Percentiles rank a stretch among this genome's conserved stretches.
These are phyloP conservation scores for Fraxinus albicans DNA, from an alignment of 305 asterid genomes.

Conservation along the genomic window DNA sequence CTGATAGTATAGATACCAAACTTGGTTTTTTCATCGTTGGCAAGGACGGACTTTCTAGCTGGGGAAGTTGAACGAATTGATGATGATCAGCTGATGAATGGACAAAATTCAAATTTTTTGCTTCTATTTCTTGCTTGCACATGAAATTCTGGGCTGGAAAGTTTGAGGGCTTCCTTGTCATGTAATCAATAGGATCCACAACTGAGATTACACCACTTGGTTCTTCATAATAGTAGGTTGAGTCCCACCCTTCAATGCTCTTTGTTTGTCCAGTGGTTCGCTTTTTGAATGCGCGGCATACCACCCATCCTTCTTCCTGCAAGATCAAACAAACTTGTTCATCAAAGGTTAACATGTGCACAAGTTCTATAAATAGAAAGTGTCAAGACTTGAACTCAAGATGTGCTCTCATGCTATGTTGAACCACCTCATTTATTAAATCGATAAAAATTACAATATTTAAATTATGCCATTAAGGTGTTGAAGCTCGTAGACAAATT, in stretches of 20 bases:
- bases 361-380: not conserved
- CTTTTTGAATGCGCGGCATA: slow-evolving; percentile 83
- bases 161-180: slow-evolving; percentile 29
- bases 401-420: not conserved
- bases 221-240: slow-evolving; percentile 51
- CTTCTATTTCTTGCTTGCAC: slow-evolving; percentile 51
- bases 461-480: not conserved
- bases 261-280: slow-evolving; percentile 49
- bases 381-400: not conserved
- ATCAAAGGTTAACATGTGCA: not conserved
- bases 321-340: not conserved
- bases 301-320: slow-evolving; percentile 95
- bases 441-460: not conserved
- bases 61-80: slow-evolving; percentile 54
- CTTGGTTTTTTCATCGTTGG: slow-evolving; percentile 30
- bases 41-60: slow-evolving; percentile 50
- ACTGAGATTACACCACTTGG: slow-evolving; percentile 26
- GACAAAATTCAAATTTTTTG: slow-evolving; percentile 26
- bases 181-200: slow-evolving; percentile 35
- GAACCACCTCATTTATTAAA: not conserved
- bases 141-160: slow-evolving; percentile 28
- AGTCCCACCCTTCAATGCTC: slow-evolving; percentile 48
- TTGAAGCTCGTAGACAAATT: not conserved
- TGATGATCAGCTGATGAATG: slow-evolving; percentile 23
- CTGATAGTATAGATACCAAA: slow-evolving; percentile 9